Conservation (phyloP, 2,329 filamentous ascomycete species). For the Xylaria sp. region DNA sequence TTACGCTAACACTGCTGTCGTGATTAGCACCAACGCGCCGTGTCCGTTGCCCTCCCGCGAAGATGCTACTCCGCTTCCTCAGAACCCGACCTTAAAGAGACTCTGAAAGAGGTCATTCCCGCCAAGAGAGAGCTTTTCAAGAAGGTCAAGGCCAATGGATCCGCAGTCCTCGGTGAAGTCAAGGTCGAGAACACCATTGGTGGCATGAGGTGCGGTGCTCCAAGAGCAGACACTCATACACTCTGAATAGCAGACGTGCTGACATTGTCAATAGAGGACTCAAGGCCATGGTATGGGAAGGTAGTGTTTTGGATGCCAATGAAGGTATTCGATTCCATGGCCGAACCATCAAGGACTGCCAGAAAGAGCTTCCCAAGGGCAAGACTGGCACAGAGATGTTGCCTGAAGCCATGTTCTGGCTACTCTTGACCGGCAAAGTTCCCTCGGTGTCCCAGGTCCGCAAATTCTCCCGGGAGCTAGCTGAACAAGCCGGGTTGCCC, state of each 20-base stretch:
- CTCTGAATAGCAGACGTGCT: neutral
- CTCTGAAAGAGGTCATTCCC: conserved; percentile 82
- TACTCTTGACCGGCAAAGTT: conserved; percentile 90
- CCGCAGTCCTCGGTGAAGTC: conserved; percentile 87
- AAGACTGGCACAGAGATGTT: conserved; percentile 94
- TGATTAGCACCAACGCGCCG: conserved; percentile 39
- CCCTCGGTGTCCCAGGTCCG: conserved; percentile 84
- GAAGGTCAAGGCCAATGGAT: conserved; percentile 84
- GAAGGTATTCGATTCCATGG: conserved; percentile 99
- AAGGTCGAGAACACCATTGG: conserved; percentile 94
- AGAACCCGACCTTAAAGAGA: conserved; percentile 89
- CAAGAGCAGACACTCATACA: neutral
- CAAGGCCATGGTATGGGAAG: conserved; percentile 99
- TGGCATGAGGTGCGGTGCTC: conserved; percentile 73
- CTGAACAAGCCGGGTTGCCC: conserved; percentile 83
- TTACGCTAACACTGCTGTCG: neutral
- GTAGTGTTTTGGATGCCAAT: conserved; percentile 92
- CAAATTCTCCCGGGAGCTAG: conserved; percentile 81
- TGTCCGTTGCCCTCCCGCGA: conserved; percentile 36
- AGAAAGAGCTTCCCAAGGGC: conserved; percentile 90
- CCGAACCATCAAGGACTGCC: conserved; percentile 97
- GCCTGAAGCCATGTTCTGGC: conserved; percentile 99
- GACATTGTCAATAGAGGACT: conserved; percentile 60
- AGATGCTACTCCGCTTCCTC: conserved; percentile 74
- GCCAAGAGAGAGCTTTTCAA: conserved; percentile 93